Conservation (phyloP, 305 asterid species). For the Fraxinus greggii region DNA sequence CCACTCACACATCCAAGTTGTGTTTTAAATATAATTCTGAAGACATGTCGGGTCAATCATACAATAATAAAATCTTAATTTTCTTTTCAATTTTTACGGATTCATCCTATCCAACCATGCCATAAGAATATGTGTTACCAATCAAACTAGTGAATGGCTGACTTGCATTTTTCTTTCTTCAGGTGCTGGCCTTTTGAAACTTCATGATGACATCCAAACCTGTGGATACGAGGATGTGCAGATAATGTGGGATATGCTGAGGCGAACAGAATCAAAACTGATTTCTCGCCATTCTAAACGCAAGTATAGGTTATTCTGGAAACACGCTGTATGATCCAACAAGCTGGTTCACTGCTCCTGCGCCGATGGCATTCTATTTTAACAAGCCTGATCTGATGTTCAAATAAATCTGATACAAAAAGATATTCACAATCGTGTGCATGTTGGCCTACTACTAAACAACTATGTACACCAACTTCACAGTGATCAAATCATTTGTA, state of each 20-base stretch:
- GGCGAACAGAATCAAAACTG: slow-evolving; percentile 53
- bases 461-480: slow-evolving; percentile 26
- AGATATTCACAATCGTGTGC: not conserved
- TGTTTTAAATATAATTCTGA: not conserved
- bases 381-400: not conserved
- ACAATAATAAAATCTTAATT: not conserved
- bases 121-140: not conserved
- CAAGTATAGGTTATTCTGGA: slow-evolving; percentile 55
- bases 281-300: slow-evolving; percentile 43
- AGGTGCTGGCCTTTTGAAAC: slow-evolving; percentile 80
- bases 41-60: not conserved
- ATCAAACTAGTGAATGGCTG: not conserved
- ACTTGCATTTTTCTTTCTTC: slow-evolving; percentile 12
- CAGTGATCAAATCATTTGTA: slow-evolving; percentile 35
- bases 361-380: not conserved
- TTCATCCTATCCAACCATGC: not conserved
- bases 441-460: not conserved
- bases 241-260: slow-evolving; percentile 96
- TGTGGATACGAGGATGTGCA: slow-evolving; percentile 94
- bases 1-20: slow-evolving; percentile 30
- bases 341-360: slow-evolving; percentile 18
- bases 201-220: slow-evolving; percentile 75
- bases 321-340: slow-evolving; percentile 48
- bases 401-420: not conserved
- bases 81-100: not conserved